Evolutionary conservation across 768 basidiomycete species (phyloP), one percentile per base, ranked within the genome.

Genomic region (Scleroderma citrinum): DNA sequence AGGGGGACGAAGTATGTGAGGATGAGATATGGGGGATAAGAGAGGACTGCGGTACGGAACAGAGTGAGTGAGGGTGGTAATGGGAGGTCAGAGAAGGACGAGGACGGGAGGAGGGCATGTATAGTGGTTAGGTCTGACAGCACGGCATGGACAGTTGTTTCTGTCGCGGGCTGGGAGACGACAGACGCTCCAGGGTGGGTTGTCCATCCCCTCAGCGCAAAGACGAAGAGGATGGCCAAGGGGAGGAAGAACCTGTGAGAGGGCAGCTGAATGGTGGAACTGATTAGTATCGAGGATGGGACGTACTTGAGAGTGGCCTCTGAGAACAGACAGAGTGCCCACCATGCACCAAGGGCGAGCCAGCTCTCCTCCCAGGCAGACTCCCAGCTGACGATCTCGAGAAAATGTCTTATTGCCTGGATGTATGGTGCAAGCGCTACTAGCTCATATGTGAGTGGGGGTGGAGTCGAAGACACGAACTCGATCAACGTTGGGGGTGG

Each of bases 331-430:
- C 87, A 91, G 17, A 82, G 21, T 0, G 76, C 78, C 87, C 91
- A 94, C 88, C 88, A 93, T 1, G 63, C 61, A 0, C 76, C 85
- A 38, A 95, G 69, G 1, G 76, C 64, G 3, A 93, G 76, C 71
- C 76, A 85, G 45, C 80, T 75, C 46, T 87, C 77, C 57, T 82
- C 76, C 74, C 76, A 78, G 1, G 53, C 64, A 0, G 72, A 59
- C 34, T 73, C 68, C 86, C 88, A 91, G 55, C 72, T 76, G 29
- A 78, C 26, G 1, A 82, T 63, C 58, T 86, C 75, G 2, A 74
- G 61, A 0, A 65, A 29, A 48, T 69, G 68, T 12, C 80, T 71
- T 8, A 75, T 29, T 17, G 55, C 49, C 23, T 76, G 66, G 21
- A 89, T 71, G 35, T 66, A 54, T 0, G 85, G 83, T 0, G 78